Evolutionary conservation across 148 eudicot species (phyloP).

Genomic region (Fagopyrum homotropicum): DNA sequence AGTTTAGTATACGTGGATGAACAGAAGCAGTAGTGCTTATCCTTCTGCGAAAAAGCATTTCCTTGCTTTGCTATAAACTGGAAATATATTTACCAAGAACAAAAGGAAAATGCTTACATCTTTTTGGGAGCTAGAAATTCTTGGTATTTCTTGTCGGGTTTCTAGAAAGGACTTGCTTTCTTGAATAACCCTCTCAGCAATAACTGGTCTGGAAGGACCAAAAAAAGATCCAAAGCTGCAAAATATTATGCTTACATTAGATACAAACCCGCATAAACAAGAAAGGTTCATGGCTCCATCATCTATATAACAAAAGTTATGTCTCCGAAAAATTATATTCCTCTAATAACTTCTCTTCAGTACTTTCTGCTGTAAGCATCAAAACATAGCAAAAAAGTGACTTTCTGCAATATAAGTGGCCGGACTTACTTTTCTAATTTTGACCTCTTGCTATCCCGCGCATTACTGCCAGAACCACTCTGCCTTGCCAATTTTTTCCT

Average conservation of each 20-base stretch:
- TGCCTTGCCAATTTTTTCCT: slow-evolving; percentile 59
- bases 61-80: neutral
- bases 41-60: neutral
- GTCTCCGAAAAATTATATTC: neutral
- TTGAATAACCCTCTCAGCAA: slow-evolving; percentile 84
- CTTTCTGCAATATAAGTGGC: neutral
- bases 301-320: neutral
- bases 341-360: neutral
- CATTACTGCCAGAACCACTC: slow-evolving; percentile 38
- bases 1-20: neutral
- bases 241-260: neutral
- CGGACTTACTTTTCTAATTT: slow-evolving; percentile 3
- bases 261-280: neutral
- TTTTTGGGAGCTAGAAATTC: slow-evolving; percentile 33
- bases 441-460: slow-evolving; percentile 33
- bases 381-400: slow-evolving; percentile 2
- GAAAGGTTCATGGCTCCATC: neutral
- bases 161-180: slow-evolving; percentile 84
- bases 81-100: neutral
- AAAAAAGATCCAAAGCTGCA: slow-evolving; percentile 91
- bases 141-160: slow-evolving; percentile 61
- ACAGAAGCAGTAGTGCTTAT: neutral
- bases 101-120: slow-evolving; percentile 28
- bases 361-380: neutral
- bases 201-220: slow-evolving; percentile 87